Percentiles rank a stretch among this genome's conserved stretches.
phyloP scores from a whole-genome alignment of 148 eudicot genomes.

The Amaranthus hypochondriacus region DNA sequence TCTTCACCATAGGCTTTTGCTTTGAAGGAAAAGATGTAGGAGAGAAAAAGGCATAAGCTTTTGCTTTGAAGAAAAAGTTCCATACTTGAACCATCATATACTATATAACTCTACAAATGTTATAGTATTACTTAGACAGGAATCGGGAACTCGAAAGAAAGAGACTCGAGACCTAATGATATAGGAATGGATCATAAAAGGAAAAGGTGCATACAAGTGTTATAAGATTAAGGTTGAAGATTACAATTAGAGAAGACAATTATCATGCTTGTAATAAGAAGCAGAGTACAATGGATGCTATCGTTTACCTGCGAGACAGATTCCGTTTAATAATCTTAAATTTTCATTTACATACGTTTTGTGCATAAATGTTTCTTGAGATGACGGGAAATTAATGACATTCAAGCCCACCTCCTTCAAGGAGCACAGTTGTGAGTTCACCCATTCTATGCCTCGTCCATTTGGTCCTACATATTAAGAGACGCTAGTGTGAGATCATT shows the following conservation, averaged over 20 bases:
- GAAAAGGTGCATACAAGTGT: slow-evolving; percentile 2
- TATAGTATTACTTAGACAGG: background rate
- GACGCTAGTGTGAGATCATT: background rate
- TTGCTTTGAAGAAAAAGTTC: background rate
- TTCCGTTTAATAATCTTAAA: background rate
- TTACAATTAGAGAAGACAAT: slow-evolving; percentile 13
- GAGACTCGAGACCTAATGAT: background rate
- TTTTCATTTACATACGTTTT: slow-evolving; percentile 17
- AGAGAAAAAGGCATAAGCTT: background rate
- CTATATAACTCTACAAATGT: background rate
- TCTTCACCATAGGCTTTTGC: background rate
- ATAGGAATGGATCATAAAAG: background rate
- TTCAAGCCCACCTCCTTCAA: slow-evolving; percentile 26
- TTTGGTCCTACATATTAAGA: slow-evolving; percentile 41
- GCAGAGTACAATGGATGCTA: slow-evolving; percentile 1
- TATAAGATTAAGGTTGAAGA: background rate
- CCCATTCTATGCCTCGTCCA: slow-evolving; percentile 38
- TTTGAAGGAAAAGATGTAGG: background rate
- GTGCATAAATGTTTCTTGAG: slow-evolving; percentile 15
- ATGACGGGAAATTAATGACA: slow-evolving; percentile 21
- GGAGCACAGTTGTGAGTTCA: slow-evolving; percentile 14
- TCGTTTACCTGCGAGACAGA: background rate
- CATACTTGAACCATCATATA: background rate
- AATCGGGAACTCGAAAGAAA: background rate
- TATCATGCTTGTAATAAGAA: background rate